Conservation (phyloP, 805 yeast genomes). For the Candida orba region DNA sequence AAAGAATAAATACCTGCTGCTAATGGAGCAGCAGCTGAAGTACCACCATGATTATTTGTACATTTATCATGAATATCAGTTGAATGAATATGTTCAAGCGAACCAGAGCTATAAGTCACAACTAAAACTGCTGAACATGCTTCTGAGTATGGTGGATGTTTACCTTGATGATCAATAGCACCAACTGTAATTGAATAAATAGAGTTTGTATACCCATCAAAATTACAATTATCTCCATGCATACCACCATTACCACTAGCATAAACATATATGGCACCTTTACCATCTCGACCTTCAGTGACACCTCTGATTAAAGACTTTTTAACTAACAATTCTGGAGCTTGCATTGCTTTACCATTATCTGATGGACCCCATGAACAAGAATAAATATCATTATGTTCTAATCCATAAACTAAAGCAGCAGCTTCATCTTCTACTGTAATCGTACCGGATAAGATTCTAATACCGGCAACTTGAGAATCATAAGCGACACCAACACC, state of each 20-base stretch:
- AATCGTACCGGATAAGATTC: constrained; percentile 77
- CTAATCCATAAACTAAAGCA: constrained; percentile 72
- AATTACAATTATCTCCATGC: constrained; percentile 84
- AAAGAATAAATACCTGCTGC: constrained; percentile 94
- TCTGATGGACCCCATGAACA: constrained; percentile 99
- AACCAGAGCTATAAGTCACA: constrained; percentile 88
- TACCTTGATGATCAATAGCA: constrained; percentile 81
- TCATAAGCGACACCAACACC: constrained; percentile 96
- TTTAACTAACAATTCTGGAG: constrained; percentile 70
- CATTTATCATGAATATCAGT: constrained; percentile 71
- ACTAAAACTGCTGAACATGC: constrained; percentile 92
- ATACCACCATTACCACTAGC: constrained; percentile 94
- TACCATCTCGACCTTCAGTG: constrained; percentile 68
- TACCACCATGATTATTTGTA: constrained; percentile 80
- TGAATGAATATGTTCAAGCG: constrained; percentile 83
- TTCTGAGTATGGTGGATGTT: constrained; percentile 87
- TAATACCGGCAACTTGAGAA: constrained; percentile 80
- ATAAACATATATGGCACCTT: constrained; percentile 87
- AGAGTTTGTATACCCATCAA: constrained; percentile 94
- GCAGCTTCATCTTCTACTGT: constrained; percentile 88
- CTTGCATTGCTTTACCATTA: constrained; percentile 81
- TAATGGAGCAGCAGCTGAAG: constrained; percentile 97
- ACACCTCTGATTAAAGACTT: constrained; percentile 83
- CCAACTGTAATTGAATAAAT: constrained; percentile 93
- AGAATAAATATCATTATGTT: constrained; percentile 85